phyloP scores from a whole-genome alignment of 2,329 filamentous ascomycete genomes.

The Colletotrichum sp. region DNA sequence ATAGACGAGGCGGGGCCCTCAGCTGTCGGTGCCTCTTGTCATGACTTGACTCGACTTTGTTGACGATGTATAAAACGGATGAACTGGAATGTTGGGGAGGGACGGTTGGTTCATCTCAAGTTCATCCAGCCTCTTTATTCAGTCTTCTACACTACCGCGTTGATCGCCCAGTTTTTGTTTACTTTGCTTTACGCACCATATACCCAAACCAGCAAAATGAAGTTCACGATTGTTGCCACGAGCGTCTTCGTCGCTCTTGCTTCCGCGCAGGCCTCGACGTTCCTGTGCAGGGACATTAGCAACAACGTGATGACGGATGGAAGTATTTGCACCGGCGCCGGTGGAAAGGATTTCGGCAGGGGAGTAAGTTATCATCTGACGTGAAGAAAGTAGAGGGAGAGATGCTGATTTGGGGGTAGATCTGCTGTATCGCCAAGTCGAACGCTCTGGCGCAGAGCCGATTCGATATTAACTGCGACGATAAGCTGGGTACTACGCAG shows the following conservation, averaged over 20 bases:
- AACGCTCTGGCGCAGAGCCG: not conserved
- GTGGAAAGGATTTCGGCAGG: not conserved
- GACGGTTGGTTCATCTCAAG: not conserved
- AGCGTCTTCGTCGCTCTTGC: not conserved
- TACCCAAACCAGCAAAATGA: not conserved
- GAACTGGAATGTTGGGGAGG: not conserved
- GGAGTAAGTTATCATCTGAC: not conserved
- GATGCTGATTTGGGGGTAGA: not conserved
- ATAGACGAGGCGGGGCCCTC: not conserved
- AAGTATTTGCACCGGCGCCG: not conserved
- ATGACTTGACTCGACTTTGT: not conserved
- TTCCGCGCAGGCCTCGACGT: not conserved
- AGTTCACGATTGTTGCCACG: not conserved
- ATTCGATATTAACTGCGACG: conserved; percentile 3
- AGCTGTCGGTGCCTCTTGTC: not conserved
- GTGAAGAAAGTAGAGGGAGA: no score
- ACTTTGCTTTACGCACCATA: not conserved
- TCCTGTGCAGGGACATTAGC: not conserved
- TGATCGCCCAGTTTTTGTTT: not conserved
- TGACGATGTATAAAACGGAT: not conserved
- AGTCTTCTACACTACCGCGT: not conserved
- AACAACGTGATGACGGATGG: not conserved
- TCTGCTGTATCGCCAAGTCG: not conserved
- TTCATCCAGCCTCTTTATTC: not conserved
- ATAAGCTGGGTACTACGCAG: not conserved